Evolutionary conservation across 2,329 filamentous ascomycete species (phyloP), one percentile per base, ranked within the genome.

Genomic region (Aspergillus pseudoglaucus): DNA sequence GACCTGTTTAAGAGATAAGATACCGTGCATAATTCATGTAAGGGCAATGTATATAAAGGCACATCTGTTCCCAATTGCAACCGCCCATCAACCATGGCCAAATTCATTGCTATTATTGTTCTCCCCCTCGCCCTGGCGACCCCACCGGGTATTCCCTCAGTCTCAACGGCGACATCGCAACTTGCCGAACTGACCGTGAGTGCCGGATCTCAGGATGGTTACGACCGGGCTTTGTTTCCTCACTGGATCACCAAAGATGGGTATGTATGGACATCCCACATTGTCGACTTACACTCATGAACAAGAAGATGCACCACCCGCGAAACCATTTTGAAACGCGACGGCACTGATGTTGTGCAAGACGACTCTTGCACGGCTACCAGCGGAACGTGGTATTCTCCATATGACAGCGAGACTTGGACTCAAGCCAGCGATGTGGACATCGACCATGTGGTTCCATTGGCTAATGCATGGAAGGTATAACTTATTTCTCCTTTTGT

Each of bases 401-500:
- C 22, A 5, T 22, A 22, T 5, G 22, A 22, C 6, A 87, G 86
- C 14, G 83, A 72, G 0, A 81, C 75, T 1, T 89, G 85, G 84
- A 84, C 80, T 0, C 71, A 74, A 0, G 79, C 86, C 1, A 78
- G 75, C 15, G 85, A 90, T 57, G 66, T 93, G 1, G 87, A 91
- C 57, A 91, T 93, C 50, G 88, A 93, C 65, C 88, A 93, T 64
- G 76, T 93, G 2, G 22, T 22, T 22, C 87, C 88, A 1, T 66
- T 94, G 51, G 84, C 84, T 62, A 88, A 90, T 60, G 87, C 87
- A 4, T 91, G 87, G 87, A 82, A 85, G 79, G 87, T 62, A 42
- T 9, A 6, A 4, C 12, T 22, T 5, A 22, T 22, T 22, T 22
- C 22, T 22, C 22, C 4, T 22, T 22, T 22, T 4, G 6, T 22